These are phyloP conservation scores for Avena insularis DNA, from an alignment of 176 grass and related monocot genomes.

Conservation along the genomic window DNA sequence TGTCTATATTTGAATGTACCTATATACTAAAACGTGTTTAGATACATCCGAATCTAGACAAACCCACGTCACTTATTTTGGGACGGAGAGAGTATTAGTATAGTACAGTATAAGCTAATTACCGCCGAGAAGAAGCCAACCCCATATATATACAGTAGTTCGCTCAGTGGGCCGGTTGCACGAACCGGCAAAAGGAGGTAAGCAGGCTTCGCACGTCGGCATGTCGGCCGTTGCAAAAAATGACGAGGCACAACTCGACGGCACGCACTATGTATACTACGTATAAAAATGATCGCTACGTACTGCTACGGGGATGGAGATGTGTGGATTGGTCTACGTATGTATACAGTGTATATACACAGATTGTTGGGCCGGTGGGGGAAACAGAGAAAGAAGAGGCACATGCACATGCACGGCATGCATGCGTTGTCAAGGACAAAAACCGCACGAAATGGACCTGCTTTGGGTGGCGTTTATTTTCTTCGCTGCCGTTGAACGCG, in stretches of 20 bases:
- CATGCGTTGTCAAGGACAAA: constrained; percentile 41
- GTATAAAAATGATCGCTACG: neutral
- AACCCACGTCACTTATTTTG: no score
- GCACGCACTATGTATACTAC: neutral
- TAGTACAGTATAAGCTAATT: neutral
- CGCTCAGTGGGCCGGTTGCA: neutral
- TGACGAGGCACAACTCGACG: constrained; percentile 4
- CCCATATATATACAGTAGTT: neutral
- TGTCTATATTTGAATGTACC: no score
- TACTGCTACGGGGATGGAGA: neutral
- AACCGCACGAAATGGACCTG: constrained; percentile 18
- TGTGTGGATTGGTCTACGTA: neutral
- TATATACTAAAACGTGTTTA: no score
- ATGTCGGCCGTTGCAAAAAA: constrained; percentile 13
- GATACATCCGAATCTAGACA: no score
- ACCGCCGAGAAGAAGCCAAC: no score
- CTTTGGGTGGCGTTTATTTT: neutral
- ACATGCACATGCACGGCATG: neutral
- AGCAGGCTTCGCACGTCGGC: neutral
- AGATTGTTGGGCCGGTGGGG: constrained; percentile 5
- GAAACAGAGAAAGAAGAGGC: neutral
- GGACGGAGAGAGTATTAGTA: no score
- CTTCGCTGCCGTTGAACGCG: neutral
- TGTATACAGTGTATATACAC: neutral
- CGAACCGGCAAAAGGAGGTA: neutral